Conservation (phyloP, 805 yeast genomes). For the Saturnispora silvae region DNA sequence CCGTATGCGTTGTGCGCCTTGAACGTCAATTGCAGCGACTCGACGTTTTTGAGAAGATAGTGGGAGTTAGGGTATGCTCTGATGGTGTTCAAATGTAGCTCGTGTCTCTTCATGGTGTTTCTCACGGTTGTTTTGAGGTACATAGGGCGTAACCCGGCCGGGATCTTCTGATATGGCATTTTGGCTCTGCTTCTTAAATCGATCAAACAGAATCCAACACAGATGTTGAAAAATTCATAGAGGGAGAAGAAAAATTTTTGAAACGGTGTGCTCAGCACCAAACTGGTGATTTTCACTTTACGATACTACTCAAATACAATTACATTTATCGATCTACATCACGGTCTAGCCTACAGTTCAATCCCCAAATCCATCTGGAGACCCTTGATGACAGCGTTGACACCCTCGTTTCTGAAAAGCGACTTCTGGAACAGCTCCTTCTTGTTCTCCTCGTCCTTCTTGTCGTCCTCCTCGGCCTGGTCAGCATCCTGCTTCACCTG, state of each 20-base stretch:
- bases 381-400: constrained; percentile 23
- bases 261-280: not conserved
- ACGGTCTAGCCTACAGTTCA: no score
- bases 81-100: constrained; percentile 38
- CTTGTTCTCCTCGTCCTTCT: constrained; percentile 12
- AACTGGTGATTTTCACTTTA: not conserved
- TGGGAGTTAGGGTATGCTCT: constrained; percentile 39
- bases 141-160: constrained; percentile 18
- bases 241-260: not conserved
- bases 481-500: constrained; percentile 27
- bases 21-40: constrained; percentile 42
- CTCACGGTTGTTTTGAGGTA: constrained; percentile 28
- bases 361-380: constrained; percentile 23
- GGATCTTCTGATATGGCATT: constrained; percentile 17
- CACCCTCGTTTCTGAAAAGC: constrained; percentile 17
- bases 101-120: constrained; percentile 36
- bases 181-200: no score
- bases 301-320: no score
- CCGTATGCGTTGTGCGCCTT: constrained; percentile 37
- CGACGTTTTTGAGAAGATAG: constrained; percentile 25
- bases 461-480: constrained; percentile 41
- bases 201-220: no score
- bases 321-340: no score
- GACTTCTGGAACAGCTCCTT: not conserved
- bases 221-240: not conserved